A percentile compares a stretch with the other conserved stretches of the same genome.
These are phyloP conservation scores for Mycena albidolilacea DNA, from an alignment of 768 basidiomycete genomes.

Conservation along the genomic window DNA sequence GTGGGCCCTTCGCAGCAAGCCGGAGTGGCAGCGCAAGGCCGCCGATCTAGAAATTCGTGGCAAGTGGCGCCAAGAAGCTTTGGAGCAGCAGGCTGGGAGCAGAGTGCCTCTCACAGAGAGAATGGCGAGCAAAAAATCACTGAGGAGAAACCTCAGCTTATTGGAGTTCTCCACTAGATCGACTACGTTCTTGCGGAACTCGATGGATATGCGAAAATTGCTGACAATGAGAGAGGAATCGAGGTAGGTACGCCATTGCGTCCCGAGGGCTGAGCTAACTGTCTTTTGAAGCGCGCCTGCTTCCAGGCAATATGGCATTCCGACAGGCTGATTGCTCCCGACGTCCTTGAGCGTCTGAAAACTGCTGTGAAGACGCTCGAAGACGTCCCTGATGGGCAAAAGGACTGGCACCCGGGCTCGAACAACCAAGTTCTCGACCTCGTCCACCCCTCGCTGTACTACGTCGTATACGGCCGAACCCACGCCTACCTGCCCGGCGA, in stretches of 20 bases:
- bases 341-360: slow-evolving; percentile 45
- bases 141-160: no score
- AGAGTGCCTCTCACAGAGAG: not conserved
- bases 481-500: slow-evolving; percentile 18
- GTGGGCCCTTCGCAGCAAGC: slow-evolving; percentile 32
- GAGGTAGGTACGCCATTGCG: slow-evolving; percentile 1
- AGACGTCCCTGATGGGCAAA: slow-evolving; percentile 51
- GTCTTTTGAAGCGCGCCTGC: slow-evolving; percentile 26
- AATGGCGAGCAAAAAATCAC: not conserved
- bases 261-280: not conserved
- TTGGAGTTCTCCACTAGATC: not conserved
- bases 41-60: slow-evolving; percentile 23
- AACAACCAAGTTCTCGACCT: slow-evolving; percentile 36
- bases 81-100: slow-evolving; percentile 15
- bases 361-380: slow-evolving; percentile 50
- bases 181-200: slow-evolving; percentile 39
- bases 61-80: slow-evolving; percentile 32
- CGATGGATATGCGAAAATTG: slow-evolving; percentile 37
- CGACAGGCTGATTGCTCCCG: slow-evolving; percentile 12
- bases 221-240: slow-evolving; percentile 38
- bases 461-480: slow-evolving; percentile 54
- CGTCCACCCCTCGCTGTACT: slow-evolving; percentile 63
- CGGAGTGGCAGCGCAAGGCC: slow-evolving; percentile 23
- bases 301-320: slow-evolving; percentile 38
- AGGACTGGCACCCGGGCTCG: slow-evolving; percentile 52